Evolutionary conservation across 495 filamentous ascomycete species (phyloP).

Genomic region (Penicillium atrosanguineum): DNA sequence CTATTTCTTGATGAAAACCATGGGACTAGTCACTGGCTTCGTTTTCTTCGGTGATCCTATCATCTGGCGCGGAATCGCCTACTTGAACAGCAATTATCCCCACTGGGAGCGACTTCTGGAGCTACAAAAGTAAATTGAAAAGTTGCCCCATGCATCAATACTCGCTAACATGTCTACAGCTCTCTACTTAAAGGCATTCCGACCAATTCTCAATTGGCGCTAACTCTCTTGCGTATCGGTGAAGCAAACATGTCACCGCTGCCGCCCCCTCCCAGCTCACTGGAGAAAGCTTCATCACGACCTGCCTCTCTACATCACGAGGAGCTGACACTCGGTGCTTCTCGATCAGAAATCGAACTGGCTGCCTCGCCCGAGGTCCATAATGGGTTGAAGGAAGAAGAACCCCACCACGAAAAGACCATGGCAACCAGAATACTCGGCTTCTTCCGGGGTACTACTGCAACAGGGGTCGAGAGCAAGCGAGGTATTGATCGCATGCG

Average conservation of each 20-base stretch:
- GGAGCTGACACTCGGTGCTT: slow-evolving; percentile 43
- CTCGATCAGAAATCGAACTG: slow-evolving; percentile 51
- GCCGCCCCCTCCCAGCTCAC: slow-evolving; percentile 67
- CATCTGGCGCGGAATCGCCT: slow-evolving; percentile 56
- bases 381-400: not conserved
- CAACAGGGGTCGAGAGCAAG: slow-evolving; percentile 63
- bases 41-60: slow-evolving; percentile 81
- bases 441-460: slow-evolving; percentile 68
- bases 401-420: slow-evolving; percentile 28
- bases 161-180: slow-evolving; percentile 30
- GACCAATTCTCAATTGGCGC: slow-evolving; percentile 80
- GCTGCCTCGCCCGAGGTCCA: slow-evolving; percentile 19
- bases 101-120: slow-evolving; percentile 76
- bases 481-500: slow-evolving; percentile 65
- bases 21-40: slow-evolving; percentile 62
- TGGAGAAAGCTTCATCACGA: slow-evolving; percentile 48
- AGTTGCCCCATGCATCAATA: not conserved
- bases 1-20: slow-evolving; percentile 67
- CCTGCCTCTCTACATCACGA: slow-evolving; percentile 33
- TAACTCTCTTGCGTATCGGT: slow-evolving; percentile 80
- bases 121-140: slow-evolving; percentile 53
- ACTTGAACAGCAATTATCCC: slow-evolving; percentile 65
- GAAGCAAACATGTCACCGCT: slow-evolving; percentile 78
- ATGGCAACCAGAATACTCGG: slow-evolving; percentile 54
- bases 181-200: slow-evolving; percentile 78